A percentile compares a stretch with the other conserved stretches of the same genome.
Conservation (phyloP, 257 asterid genomes). For the Solanum piurae region DNA sequence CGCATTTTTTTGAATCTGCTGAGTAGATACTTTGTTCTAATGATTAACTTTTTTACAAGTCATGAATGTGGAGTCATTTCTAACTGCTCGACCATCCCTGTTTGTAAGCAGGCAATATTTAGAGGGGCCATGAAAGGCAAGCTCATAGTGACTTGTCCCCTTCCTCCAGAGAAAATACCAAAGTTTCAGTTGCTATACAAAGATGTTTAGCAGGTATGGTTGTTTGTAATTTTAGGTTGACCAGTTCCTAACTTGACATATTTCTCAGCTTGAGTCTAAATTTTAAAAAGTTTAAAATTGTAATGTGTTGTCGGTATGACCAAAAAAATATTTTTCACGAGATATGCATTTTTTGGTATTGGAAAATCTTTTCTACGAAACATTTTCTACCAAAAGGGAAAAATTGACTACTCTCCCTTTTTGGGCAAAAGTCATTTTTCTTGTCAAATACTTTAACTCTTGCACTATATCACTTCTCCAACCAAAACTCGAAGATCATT, state of each 20-base stretch:
- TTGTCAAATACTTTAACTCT: neutral
- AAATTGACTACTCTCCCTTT: neutral
- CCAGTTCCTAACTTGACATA: neutral
- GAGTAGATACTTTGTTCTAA: neutral
- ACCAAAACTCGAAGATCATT: neutral
- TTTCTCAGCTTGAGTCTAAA: neutral
- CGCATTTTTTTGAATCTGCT: neutral
- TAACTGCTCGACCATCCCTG: neutral
- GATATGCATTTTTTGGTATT: neutral
- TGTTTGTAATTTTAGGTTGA: neutral
- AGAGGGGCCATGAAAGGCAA: slow-evolving; percentile 96
- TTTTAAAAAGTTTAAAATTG: neutral
- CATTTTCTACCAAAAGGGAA: neutral
- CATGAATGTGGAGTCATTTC: neutral
- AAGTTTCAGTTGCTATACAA: slow-evolving; percentile 73
- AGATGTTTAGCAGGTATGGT: slow-evolving; percentile 48
- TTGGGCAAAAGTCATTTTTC: neutral
- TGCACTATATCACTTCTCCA: neutral
- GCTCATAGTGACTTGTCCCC: slow-evolving; percentile 77
- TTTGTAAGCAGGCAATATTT: slow-evolving; percentile 60
- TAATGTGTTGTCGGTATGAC: neutral
- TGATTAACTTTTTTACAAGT: neutral
- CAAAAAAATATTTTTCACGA: neutral
- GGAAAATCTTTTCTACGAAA: neutral
- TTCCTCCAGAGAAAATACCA: slow-evolving; percentile 79